Evolutionary conservation across 148 eudicot genomes (phyloP).

Genomic region (Fagopyrum esculentum): DNA sequence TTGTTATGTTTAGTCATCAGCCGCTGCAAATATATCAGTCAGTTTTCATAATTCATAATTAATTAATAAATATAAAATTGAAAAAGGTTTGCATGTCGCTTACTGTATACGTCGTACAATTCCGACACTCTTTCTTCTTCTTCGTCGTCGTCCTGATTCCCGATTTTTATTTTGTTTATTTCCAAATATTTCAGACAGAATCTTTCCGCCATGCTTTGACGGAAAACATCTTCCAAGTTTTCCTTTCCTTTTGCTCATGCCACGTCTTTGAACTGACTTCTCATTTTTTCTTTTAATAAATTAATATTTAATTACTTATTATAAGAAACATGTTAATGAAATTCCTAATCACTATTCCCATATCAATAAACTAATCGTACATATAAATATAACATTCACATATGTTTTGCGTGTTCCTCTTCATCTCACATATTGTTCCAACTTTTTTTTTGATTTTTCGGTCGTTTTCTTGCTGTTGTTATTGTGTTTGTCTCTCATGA

Average conservation of each 20-base stretch:
- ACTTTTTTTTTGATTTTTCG: too few relatives aligned
- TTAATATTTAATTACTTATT: not conserved
- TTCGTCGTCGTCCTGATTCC: not conserved
- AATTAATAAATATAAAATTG: not conserved
- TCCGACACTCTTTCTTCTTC: not conserved
- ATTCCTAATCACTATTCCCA: too few relatives aligned
- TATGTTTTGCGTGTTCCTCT: too few relatives aligned
- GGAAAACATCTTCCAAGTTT: constrained; percentile 10
- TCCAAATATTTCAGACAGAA: constrained; percentile 13
- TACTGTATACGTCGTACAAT: not conserved
- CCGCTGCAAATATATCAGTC: constrained; percentile 4
- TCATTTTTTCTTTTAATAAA: not conserved
- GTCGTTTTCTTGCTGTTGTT: too few relatives aligned
- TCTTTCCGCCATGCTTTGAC: constrained; percentile 21
- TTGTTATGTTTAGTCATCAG: constrained; percentile 16
- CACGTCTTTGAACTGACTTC: not conserved
- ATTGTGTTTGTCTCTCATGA: too few relatives aligned
- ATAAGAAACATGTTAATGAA: too few relatives aligned
- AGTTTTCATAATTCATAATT: not conserved
- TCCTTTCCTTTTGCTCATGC: constrained; percentile 11
- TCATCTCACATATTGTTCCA: too few relatives aligned
- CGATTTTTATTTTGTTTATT: not conserved
- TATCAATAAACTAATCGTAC: too few relatives aligned
- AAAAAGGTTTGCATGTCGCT: not conserved
- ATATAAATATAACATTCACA: too few relatives aligned